Conservation (phyloP, 2,329 filamentous ascomycete species). For the Penicillium sp. region DNA sequence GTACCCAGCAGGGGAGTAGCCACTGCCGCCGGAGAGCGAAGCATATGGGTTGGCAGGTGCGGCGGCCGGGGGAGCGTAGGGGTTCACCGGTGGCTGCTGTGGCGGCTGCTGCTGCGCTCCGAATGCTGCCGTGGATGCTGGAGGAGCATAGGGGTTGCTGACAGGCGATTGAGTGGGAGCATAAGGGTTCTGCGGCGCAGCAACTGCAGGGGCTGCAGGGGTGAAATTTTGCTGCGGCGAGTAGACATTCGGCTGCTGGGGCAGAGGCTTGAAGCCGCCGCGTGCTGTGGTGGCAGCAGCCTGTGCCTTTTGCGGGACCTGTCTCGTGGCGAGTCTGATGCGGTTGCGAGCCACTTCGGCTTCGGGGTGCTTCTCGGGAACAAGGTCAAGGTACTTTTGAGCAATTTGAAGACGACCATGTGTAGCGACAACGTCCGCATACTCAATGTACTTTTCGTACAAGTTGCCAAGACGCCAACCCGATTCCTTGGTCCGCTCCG, state of each 20-base stretch:
- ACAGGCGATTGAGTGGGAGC: constrained; percentile 34
- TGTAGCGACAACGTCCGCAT: constrained; percentile 89
- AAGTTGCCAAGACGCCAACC: constrained; percentile 87
- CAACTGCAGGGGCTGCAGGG: constrained; percentile 16
- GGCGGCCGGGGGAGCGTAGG: constrained; percentile 51
- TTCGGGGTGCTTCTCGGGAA: constrained; percentile 79
- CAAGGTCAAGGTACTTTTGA: constrained; percentile 85
- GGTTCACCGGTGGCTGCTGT: constrained; percentile 33
- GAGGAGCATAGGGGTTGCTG: constrained; percentile 24
- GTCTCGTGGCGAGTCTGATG: constrained; percentile 79
- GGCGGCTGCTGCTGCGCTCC: background rate
- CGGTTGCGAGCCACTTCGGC: constrained; percentile 85
- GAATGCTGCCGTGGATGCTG: constrained; percentile 18
- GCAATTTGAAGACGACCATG: constrained; percentile 85
- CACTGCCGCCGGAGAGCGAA: constrained; percentile 28
- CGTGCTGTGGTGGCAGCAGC: constrained; percentile 41
- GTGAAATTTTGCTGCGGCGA: constrained; percentile 44
- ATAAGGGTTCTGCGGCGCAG: constrained; percentile 48
- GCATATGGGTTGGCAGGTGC: constrained; percentile 15
- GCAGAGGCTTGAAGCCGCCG: constrained; percentile 45
- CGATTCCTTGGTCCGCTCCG: constrained; percentile 66
- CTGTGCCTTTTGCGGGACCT: constrained; percentile 48
- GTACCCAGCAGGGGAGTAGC: constrained; percentile 52
- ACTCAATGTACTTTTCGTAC: constrained; percentile 95
- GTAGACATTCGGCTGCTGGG: constrained; percentile 36